A percentile compares a stretch with the other conserved stretches of the same genome.
Evolutionary conservation across 2,329 filamentous ascomycete species (phyloP).

Genomic region (Phoma sp.): DNA sequence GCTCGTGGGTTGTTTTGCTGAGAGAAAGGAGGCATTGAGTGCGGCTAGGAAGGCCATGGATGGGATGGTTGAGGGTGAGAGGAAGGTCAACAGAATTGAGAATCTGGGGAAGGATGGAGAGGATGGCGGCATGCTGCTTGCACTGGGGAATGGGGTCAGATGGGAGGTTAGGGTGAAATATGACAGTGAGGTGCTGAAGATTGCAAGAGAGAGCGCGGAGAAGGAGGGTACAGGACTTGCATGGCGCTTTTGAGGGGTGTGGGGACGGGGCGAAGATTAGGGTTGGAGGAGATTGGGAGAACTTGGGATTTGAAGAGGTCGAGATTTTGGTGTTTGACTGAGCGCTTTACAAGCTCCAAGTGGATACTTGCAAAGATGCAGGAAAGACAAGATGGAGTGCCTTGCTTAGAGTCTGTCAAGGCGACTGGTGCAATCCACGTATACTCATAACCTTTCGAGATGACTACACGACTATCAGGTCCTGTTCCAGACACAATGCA

Average conservation of each 20-base stretch:
- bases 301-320: no score
- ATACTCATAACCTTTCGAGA: no score
- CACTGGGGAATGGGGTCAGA: conserved; percentile 14
- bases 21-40: conserved; percentile 10
- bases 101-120: conserved; percentile 15
- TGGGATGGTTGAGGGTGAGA: conserved; percentile 11
- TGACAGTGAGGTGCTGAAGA: conserved; percentile 22
- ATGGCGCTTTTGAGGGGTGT: not conserved
- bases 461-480: no score
- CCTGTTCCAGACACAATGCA: no score
- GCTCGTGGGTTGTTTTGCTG: conserved; percentile 16
- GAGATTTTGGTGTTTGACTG: no score
- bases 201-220: conserved; percentile 18
- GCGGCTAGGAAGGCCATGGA: conserved; percentile 22
- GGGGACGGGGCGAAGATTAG: no score
- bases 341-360: no score
- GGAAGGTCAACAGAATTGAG: conserved; percentile 4
- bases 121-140: conserved; percentile 23
- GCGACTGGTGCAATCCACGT: no score
- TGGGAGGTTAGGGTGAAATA: conserved; percentile 32
- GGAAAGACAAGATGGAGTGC: no score
- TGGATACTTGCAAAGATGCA: no score
- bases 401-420: no score
- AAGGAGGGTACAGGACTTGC: conserved; percentile 1
- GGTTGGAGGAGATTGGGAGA: no score